phyloP scores from a whole-genome alignment of 2,329 filamentous ascomycete species.

The Camptophora hylomeconis region DNA sequence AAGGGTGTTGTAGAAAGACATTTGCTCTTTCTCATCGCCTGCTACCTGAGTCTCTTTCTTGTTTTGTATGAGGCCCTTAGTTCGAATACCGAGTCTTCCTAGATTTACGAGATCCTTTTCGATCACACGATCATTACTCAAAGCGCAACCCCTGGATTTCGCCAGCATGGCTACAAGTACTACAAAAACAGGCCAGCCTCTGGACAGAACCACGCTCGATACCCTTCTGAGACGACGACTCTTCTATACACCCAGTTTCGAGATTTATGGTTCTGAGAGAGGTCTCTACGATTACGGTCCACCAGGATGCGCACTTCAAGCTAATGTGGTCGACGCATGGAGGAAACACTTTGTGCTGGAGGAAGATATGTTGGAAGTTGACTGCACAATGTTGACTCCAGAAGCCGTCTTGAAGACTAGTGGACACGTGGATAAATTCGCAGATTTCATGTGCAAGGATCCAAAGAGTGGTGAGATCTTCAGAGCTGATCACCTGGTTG shows the following conservation, averaged over 20 bases:
- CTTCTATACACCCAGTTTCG: conserved; percentile 93
- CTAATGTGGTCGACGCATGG: conserved; percentile 81
- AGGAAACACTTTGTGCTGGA: conserved; percentile 85
- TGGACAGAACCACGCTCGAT: conserved; percentile 72
- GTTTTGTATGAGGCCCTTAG: too few relatives aligned
- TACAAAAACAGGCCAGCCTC: conserved; percentile 77
- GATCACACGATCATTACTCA: conserved; percentile 22
- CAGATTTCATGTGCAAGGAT: conserved; percentile 99
- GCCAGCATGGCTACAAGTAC: conserved; percentile 48
- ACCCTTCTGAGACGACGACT: conserved; percentile 73
- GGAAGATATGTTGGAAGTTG: conserved; percentile 91
- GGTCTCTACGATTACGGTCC: conserved; percentile 92
- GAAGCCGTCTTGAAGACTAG: conserved; percentile 88
- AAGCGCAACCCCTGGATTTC: conserved; percentile 2
- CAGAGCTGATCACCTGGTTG: conserved; percentile 89
- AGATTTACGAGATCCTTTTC: conserved; percentile 28
- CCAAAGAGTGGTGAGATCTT: conserved; percentile 95
- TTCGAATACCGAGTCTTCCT: conserved; percentile 19
- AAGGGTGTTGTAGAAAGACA: too few relatives aligned
- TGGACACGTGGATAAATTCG: conserved; percentile 95
- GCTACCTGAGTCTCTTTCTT: too few relatives aligned
- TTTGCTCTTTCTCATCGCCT: too few relatives aligned
- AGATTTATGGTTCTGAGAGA: conserved; percentile 82
- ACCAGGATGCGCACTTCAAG: conserved; percentile 71
- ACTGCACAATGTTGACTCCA: conserved; percentile 88